Evolutionary conservation across 2,329 filamentous ascomycete species (phyloP).

Genomic region (Hymenoscyphus fructigenus): DNA sequence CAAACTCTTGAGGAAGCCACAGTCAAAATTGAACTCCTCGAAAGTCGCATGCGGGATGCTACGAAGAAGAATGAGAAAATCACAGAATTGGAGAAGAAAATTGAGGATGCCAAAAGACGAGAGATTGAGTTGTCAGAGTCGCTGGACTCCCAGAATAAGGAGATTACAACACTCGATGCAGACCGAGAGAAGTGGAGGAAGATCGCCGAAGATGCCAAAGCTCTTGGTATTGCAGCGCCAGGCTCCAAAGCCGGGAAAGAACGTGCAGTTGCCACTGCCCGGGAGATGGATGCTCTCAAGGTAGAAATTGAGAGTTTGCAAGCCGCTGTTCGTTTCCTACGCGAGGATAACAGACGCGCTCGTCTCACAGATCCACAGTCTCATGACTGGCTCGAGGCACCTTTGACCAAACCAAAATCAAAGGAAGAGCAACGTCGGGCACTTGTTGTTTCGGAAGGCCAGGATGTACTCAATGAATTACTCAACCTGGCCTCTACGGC

Average conservation of each 20-base stretch:
- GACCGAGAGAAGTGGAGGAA: slow-evolving; percentile 72
- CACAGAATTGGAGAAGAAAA: slow-evolving; percentile 59
- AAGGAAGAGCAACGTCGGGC: slow-evolving; percentile 49
- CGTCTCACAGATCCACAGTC: slow-evolving; percentile 55
- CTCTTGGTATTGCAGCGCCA: slow-evolving; percentile 47
- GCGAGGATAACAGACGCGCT: slow-evolving; percentile 64
- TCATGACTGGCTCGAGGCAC: slow-evolving; percentile 64
- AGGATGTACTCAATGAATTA: slow-evolving; percentile 63
- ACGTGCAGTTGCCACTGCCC: slow-evolving; percentile 66
- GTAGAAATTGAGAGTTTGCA: slow-evolving; percentile 65
- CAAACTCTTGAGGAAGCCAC: slow-evolving; percentile 81
- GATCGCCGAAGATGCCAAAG: slow-evolving; percentile 61
- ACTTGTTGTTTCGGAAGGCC: slow-evolving; percentile 59
- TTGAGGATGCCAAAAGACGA: slow-evolving; percentile 53
- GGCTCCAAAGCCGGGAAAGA: slow-evolving; percentile 60
- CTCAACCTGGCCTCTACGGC: slow-evolving; percentile 59
- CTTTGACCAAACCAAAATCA: slow-evolving; percentile 48
- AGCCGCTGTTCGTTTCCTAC: slow-evolving; percentile 64
- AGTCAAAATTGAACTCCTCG: slow-evolving; percentile 92
- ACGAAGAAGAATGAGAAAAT: slow-evolving; percentile 73
- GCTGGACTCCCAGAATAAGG: slow-evolving; percentile 65
- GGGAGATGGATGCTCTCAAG: slow-evolving; percentile 71
- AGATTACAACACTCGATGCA: slow-evolving; percentile 62
- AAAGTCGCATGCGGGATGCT: slow-evolving; percentile 82
- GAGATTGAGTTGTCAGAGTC: slow-evolving; percentile 58